Evolutionary conservation across 768 basidiomycete species (phyloP).

Genomic region (Pholiota microspora): DNA sequence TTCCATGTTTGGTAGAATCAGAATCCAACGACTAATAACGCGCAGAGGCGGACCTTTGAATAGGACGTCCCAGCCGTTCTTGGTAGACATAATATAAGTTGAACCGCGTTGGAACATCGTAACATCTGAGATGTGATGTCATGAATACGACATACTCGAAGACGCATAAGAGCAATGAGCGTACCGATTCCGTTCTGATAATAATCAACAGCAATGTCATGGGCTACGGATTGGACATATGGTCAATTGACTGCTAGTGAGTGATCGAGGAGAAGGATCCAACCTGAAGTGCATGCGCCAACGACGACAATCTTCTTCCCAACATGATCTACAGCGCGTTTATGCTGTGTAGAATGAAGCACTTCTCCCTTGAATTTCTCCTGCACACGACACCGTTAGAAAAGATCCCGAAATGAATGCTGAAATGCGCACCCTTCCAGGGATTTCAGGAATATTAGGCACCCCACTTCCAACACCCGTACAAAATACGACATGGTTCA

Average conservation of each 20-base stretch:
- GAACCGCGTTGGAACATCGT: conserved; percentile 28
- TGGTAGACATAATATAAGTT: conserved; percentile 50
- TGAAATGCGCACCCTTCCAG: conserved; percentile 32
- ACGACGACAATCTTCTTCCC: conserved; percentile 71
- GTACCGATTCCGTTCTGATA: conserved; percentile 32
- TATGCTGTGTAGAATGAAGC: conserved; percentile 53
- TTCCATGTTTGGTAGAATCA: background rate
- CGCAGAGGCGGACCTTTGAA: conserved; percentile 19
- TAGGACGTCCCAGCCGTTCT: conserved; percentile 32
- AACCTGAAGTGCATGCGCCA: conserved; percentile 64
- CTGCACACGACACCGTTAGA: conserved; percentile 1
- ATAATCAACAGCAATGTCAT: conserved; percentile 40
- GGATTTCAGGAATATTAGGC: conserved; percentile 43
- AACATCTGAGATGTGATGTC: conserved; percentile 8
- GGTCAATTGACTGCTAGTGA: no score
- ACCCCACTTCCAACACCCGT: conserved; percentile 50
- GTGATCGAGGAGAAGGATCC: background rate
- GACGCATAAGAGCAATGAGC: background rate
- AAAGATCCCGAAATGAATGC: background rate
- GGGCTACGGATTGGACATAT: conserved; percentile 21
- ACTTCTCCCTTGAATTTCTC: conserved; percentile 46
- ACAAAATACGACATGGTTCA: conserved; percentile 56
- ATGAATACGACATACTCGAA: background rate
- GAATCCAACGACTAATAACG: background rate
- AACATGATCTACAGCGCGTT: conserved; percentile 41